Percentiles rank a stretch among this genome's conserved stretches.
Evolutionary conservation across 2,329 filamentous ascomycete genomes (phyloP).

Genomic region (Sclerotinia minor): DNA sequence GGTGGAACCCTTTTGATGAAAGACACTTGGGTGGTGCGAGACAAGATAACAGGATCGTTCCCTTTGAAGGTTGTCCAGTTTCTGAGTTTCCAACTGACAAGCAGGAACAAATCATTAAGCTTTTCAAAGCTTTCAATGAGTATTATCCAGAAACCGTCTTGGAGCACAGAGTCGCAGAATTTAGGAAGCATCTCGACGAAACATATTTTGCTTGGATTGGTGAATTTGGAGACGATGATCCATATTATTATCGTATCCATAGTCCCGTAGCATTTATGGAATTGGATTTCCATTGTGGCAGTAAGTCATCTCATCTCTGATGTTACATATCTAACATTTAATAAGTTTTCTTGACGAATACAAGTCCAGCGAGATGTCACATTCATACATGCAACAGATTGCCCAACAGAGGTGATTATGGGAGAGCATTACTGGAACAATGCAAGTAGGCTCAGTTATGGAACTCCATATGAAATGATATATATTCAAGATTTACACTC

Average conservation of each 20-base stretch:
- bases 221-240: conserved; percentile 62
- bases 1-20: conserved; percentile 82
- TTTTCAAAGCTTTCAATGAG: conserved; percentile 64
- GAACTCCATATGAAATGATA: background rate
- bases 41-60: conserved; percentile 74
- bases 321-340: conserved; percentile 14
- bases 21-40: conserved; percentile 76
- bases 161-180: conserved; percentile 54
- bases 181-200: conserved; percentile 60
- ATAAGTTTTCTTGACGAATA: conserved; percentile 69
- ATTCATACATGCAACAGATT: conserved; percentile 72
- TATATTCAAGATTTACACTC: background rate
- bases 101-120: conserved; percentile 55
- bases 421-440: conserved; percentile 45
- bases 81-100: conserved; percentile 51
- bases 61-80: conserved; percentile 65
- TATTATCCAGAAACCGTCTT: conserved; percentile 64
- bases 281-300: conserved; percentile 76
- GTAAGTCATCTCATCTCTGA: conserved; percentile 30
- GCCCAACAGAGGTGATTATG: conserved; percentile 77
- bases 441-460: background rate
- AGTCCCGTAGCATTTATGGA: conserved; percentile 73
- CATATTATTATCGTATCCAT: conserved; percentile 78
- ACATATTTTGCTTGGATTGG: conserved; percentile 83
- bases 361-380: conserved; percentile 73